These are phyloP conservation scores for Schoenoplectus tabernaemontani DNA, from an alignment of 202 grass and related monocot genomes.

Conservation along the genomic window DNA sequence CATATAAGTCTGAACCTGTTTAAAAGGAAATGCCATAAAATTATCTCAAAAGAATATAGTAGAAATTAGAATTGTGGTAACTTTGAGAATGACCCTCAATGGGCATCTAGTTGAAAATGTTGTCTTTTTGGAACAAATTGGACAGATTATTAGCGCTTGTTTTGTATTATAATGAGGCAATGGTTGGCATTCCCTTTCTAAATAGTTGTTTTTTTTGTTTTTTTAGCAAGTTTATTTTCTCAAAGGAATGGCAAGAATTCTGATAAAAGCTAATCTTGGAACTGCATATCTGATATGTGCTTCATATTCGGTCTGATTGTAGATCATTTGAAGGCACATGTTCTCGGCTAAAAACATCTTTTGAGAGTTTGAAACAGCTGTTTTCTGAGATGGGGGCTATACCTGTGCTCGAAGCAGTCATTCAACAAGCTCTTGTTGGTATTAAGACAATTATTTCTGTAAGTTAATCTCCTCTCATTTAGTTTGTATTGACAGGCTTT, in stretches of 20 bases:
- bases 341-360: slow-evolving; percentile 44
- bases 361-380: slow-evolving; percentile 73
- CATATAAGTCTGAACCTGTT: neutral
- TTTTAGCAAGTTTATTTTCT: too few species aligned
- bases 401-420: slow-evolving; percentile 61
- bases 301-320: slow-evolving; percentile 13
- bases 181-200: neutral
- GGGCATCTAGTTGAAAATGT: neutral
- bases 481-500: neutral
- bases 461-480: slow-evolving; percentile 29
- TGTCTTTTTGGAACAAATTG: neutral
- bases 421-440: slow-evolving; percentile 66
- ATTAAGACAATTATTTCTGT: slow-evolving; percentile 72
- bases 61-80: neutral
- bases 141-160: neutral
- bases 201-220: neutral
- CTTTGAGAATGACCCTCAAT: neutral
- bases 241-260: too few species aligned
- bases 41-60: neutral
- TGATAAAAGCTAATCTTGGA: neutral
- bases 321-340: slow-evolving; percentile 90
- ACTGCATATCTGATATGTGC: neutral
- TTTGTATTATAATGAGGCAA: neutral
- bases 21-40: slow-evolving; percentile 5
- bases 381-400: slow-evolving; percentile 52